Conservation (phyloP, 768 basidiomycete genomes). For the Paxillus ammoniavirescens region DNA sequence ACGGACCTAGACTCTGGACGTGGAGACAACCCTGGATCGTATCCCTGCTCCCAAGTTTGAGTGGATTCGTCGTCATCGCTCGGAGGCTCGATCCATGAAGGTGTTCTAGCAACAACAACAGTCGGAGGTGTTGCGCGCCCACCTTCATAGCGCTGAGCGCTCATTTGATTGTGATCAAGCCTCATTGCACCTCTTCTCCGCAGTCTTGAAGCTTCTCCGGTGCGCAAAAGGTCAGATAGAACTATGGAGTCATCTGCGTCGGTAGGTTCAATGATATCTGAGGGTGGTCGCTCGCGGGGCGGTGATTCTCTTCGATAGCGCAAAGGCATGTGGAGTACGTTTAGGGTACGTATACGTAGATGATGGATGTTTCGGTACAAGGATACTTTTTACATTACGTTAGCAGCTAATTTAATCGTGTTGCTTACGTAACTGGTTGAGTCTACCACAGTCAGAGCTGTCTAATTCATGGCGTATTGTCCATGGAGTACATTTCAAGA, state of each 20-base stretch:
- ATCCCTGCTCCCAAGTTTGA: conserved; percentile 33
- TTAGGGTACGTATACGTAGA: conserved; percentile 1
- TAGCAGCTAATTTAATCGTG: too few species aligned
- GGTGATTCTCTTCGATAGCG: conserved; percentile 24
- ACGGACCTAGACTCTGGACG: conserved; percentile 20
- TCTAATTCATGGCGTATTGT: not conserved
- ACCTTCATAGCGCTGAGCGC: conserved; percentile 27
- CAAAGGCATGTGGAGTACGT: conserved; percentile 26
- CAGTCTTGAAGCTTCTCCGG: conserved; percentile 70
- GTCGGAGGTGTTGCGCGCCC: conserved; percentile 25
- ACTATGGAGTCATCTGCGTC: conserved; percentile 70
- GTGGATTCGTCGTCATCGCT: conserved; percentile 34
- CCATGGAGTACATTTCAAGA: conserved; percentile 10
- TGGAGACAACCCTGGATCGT: conserved; percentile 25
- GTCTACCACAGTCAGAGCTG: too few species aligned
- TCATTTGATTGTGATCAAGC: conserved; percentile 43
- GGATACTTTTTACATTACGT: not conserved
- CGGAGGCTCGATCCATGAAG: conserved; percentile 34
- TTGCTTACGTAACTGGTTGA: too few species aligned
- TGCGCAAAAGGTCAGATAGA: conserved; percentile 70
- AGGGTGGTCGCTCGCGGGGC: conserved; percentile 3
- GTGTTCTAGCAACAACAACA: conserved; percentile 26
- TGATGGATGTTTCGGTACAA: conserved; percentile 24
- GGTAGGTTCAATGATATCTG: conserved; percentile 30
- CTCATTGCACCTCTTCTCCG: conserved; percentile 74